These are phyloP conservation scores for Thermomucor indicae-seudaticae DNA, from an alignment of 371 early-diverging fungal genomes.

Conservation along the genomic window DNA sequence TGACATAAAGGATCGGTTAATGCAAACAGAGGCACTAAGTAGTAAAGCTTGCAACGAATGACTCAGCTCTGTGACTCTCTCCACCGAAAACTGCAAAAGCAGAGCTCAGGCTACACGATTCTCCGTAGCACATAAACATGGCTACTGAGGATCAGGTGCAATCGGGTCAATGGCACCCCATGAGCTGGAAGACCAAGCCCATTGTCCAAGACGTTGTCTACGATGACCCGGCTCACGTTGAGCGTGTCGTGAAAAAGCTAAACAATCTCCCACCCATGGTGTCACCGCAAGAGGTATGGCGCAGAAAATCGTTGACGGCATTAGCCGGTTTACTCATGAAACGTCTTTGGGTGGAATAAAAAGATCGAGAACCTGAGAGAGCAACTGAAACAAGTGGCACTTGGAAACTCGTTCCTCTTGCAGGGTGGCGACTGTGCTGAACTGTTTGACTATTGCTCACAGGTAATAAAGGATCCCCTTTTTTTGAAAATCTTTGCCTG, in stretches of 20 bases:
- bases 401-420: slow-evolving; percentile 87
- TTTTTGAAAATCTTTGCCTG: not conserved
- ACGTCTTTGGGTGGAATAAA: not conserved
- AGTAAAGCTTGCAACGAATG: no score
- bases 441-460: slow-evolving; percentile 92
- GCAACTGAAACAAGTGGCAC: slow-evolving; percentile 85
- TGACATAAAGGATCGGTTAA: no score
- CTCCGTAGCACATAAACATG: no score
- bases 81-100: no score
- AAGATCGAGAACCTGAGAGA: slow-evolving; percentile 80
- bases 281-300: slow-evolving; percentile 72
- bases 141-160: not conserved
- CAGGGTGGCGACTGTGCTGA: slow-evolving; percentile 99
- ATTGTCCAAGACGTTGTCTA: slow-evolving; percentile 90
- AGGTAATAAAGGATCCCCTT: slow-evolving; percentile 38
- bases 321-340: not conserved
- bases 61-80: no score
- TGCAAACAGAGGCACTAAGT: no score
- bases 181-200: slow-evolving; percentile 81
- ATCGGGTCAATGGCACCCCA: slow-evolving; percentile 63
- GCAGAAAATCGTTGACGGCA: not conserved
- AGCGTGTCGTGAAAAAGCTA: slow-evolving; percentile 73
- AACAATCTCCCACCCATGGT: slow-evolving; percentile 89
- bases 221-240: slow-evolving; percentile 67
- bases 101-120: no score